Conservation (phyloP, 345 rosid species). For the Aurinia saxatilis region DNA sequence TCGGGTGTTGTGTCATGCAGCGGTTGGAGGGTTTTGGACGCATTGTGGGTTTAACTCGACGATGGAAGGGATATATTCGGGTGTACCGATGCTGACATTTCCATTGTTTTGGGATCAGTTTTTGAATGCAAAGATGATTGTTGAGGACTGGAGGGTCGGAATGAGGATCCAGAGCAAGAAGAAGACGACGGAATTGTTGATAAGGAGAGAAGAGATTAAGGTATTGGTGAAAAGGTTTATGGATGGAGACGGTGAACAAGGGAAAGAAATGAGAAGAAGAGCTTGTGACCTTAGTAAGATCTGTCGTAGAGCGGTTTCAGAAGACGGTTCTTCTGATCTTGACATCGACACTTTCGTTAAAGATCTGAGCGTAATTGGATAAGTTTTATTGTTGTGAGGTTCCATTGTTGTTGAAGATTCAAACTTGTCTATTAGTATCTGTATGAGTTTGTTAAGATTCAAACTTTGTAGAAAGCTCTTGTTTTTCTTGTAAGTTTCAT, state of each 20-base stretch:
- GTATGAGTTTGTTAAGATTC: background rate
- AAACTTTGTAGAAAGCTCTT: background rate
- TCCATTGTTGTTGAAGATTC: background rate
- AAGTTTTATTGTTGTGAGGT: background rate
- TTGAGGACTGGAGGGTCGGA: slow-evolving; percentile 47
- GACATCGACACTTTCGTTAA: slow-evolving; percentile 36
- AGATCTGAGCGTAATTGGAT: slow-evolving; percentile 5
- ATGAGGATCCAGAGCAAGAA: slow-evolving; percentile 24
- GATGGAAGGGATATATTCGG: slow-evolving; percentile 41
- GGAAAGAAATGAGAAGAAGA: slow-evolving; percentile 6
- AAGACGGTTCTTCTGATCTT: slow-evolving; percentile 28
- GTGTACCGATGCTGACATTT: slow-evolving; percentile 43
- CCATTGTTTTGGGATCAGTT: slow-evolving; percentile 47
- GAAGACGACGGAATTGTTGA: slow-evolving; percentile 1
- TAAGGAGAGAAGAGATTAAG: slow-evolving; percentile 30
- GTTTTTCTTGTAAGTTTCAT: background rate
- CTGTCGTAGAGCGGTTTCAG: background rate
- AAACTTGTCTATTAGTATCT: background rate
- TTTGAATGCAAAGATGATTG: slow-evolving; percentile 37
- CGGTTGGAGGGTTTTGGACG: slow-evolving; percentile 56
- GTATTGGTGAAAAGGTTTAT: slow-evolving; percentile 12
- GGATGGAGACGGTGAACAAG: slow-evolving; percentile 15
- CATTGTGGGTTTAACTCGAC: slow-evolving; percentile 71
- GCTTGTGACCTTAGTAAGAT: slow-evolving; percentile 6
- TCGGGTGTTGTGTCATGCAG: slow-evolving; percentile 43